Evolutionary conservation across 2,329 filamentous ascomycete genomes (phyloP), one percentile per base, ranked within the genome.

Genomic region (Acrocalymma vagum): DNA sequence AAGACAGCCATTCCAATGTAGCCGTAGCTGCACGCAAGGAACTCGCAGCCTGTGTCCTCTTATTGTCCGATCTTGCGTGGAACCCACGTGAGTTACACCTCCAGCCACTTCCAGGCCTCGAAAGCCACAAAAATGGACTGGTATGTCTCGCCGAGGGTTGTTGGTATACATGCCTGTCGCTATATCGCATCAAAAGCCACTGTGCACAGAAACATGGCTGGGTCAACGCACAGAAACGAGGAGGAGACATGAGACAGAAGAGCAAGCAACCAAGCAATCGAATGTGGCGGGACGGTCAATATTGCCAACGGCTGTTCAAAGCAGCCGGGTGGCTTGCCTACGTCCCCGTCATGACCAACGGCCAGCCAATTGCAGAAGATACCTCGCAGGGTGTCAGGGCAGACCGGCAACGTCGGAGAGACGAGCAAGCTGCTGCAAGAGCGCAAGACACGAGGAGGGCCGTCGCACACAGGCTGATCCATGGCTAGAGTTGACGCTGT

Each of bases 241-340:
- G 33, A 11, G 22, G 33, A 5, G 18, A 33, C 20, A 28, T 28
- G n/a, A 29, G 5, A 13, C 11, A 28, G 23, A 20, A 16, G 10
- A 27, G 33, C 33, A 26, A 7, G 33, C 14, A 26, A 4, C 5
- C 22, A 4, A 17, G 9, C 6, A 37, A 37, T 23, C 10, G 14
- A 17, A 29, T 37, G 21, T 37, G 33, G 33, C 11, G 9, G 20
- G 5, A 37, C 11, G 33, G 33, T 9, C 15, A 17, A 23, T 7
- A 3, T 16, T 37, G 22, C 23, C 22, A 37, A 16, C 22, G 17
- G 16, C 11, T 33, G 20, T 37, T 29, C 14, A 4, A 14, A 13
- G 20, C 11, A 14, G 13, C 21, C n/a, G 13, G 22, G n/a, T 4
- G 28, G 28, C 28, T 10, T n/a, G 18, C 10, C 28, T n/a, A 16